Base-by-base conservation (phyloP, 1,284 basidiomycete genomes). In the Moniliella sp. region DNA sequence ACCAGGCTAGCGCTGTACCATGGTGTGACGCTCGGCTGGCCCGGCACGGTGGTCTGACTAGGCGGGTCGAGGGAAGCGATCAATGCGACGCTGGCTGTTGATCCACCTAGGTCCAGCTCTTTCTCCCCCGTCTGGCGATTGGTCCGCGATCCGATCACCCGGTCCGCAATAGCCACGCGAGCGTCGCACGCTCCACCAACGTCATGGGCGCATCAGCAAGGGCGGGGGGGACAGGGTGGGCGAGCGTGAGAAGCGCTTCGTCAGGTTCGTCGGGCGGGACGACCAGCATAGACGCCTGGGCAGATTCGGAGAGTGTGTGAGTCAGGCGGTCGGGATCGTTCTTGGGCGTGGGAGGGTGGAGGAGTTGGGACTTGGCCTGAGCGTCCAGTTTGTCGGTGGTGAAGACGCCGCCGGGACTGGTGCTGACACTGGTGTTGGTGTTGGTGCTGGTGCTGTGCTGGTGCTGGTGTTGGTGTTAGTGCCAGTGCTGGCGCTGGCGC, bases 61-160 rank as follows among this genome's bases (percentile, higher is more conserved):
- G 71, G 68, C 48, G 78, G 73, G 41, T 70, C 68, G 8, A 94
- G 66, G 21, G 80, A 78, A 46, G 94, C 84, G 11, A 94, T 65
- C 26, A 94, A 67, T 0, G 75, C 79, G 1, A 93, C 72, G 0
- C 81, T 86, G 1, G 82, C 82, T 1, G 86, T 91, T 12, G 83
- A 82, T 3, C 88, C 88, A 21, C 64, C 65, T 23, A 46, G 41
- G 26, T 42, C 32, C 18, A 56, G 45, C n/a, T n/a, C 8, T 19
- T 29, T 13, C 9, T 46, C 37, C 2, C 42, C 43, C 3, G 46
- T 34, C 18, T 55, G 53, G n/a, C n/a, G n/a, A n/a, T n/a, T n/a
- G n/a, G n/a, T n/a, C n/a, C n/a, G n/a, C n/a, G n/a, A n/a, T n/a
- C n/a, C n/a, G 25, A 58, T 47, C 12, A 47, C 36, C 2, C 54